These are phyloP conservation scores for Paecilomyces sp. DNA, from an alignment of 2,329 filamentous ascomycete species.

Conservation along the genomic window DNA sequence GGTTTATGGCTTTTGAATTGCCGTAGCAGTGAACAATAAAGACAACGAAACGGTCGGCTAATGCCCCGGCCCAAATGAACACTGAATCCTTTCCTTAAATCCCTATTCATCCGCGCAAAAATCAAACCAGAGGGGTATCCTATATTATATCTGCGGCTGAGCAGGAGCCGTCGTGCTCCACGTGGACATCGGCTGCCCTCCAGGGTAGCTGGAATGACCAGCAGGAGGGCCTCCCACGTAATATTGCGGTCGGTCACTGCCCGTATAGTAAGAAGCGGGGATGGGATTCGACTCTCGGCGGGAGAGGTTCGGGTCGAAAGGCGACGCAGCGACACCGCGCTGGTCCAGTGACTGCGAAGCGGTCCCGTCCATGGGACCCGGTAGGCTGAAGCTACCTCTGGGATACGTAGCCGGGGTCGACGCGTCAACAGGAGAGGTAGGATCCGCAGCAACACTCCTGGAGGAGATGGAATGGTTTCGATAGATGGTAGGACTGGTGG, in stretches of 20 bases:
- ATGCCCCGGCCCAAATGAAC: neutral
- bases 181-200: slow-evolving; percentile 21
- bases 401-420: slow-evolving; percentile 29
- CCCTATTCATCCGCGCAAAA: neutral
- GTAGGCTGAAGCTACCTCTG: slow-evolving; percentile 29
- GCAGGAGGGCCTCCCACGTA: slow-evolving; percentile 22
- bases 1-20: neutral
- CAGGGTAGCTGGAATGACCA: slow-evolving; percentile 25
- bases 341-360: slow-evolving; percentile 22
- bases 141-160: slow-evolving; percentile 30
- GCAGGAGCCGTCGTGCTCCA: slow-evolving; percentile 33
- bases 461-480: slow-evolving; percentile 34
- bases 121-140: neutral
- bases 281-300: slow-evolving; percentile 30
- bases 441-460: slow-evolving; percentile 30
- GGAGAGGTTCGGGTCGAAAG: slow-evolving; percentile 25
- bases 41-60: neutral
- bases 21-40: neutral
- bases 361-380: slow-evolving; percentile 23
- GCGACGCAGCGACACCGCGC: slow-evolving; percentile 17
- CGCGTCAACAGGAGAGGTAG: slow-evolving; percentile 31
- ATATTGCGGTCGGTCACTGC: slow-evolving; percentile 24
- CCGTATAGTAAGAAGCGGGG: slow-evolving; percentile 25
- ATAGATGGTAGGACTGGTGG: slow-evolving; percentile 29
- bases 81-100: neutral